phyloP scores from a whole-genome alignment of 176 grass and related monocot species.

The Musa beccarii region DNA sequence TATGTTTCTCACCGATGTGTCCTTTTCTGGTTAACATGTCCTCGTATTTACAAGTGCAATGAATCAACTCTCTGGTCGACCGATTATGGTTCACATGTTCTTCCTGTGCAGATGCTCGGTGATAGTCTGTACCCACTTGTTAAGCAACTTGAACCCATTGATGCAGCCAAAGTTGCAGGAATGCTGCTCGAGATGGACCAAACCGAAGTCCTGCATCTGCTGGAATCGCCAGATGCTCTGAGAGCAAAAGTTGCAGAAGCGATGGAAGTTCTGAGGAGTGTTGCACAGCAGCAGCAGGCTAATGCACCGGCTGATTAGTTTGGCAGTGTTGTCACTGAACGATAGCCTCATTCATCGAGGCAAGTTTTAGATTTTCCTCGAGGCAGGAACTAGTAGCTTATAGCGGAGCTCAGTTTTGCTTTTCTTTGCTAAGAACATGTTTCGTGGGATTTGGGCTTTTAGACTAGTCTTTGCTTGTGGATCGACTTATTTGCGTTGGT shows the following conservation, averaged over 20 bases:
- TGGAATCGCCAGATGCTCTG: slow-evolving; percentile 14
- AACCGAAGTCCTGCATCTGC: slow-evolving; percentile 11
- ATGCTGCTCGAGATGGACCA: slow-evolving; percentile 13
- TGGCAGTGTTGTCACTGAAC: not conserved
- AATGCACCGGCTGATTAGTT: not conserved
- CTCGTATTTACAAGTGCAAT: no score
- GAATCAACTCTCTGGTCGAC: no score
- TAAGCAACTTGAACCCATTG: not conserved
- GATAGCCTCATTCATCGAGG: not conserved
- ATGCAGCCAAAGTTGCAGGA: slow-evolving; percentile 6
- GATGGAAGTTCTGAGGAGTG: slow-evolving; percentile 1
- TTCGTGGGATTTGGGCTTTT: no score
- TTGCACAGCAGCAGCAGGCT: not conserved
- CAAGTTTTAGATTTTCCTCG: no score
- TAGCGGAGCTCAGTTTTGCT: no score
- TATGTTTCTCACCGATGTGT: not conserved
- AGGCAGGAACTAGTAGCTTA: no score
- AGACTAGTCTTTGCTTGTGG: no score
- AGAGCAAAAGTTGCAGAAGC: not conserved
- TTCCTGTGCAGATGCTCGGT: not conserved
- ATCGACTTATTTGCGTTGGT: no score
- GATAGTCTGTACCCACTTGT: slow-evolving; percentile 11
- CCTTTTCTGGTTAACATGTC: not conserved
- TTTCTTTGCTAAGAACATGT: no score
- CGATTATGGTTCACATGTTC: not conserved